Base-by-base conservation (phyloP, 2,329 filamentous ascomycete genomes). In the Hypoxylon sp. region DNA sequence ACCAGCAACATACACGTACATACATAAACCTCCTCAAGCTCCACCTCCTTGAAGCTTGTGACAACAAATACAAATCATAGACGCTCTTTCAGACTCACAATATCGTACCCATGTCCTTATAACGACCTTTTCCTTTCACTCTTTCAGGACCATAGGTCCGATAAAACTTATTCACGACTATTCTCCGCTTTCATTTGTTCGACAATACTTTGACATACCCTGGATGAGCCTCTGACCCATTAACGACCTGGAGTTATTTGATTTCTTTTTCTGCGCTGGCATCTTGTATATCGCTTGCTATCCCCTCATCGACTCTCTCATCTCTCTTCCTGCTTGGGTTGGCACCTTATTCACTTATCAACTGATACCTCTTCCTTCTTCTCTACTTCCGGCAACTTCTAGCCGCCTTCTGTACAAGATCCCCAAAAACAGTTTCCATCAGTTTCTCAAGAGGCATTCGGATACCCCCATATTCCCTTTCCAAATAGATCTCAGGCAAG, bases 201-300 rank as follows among this genome's bases (percentile, higher is more conserved):
- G 72, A 71, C 74, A 70, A 77, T 77, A 68, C 25, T 72, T 65
- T 64, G 49, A 75, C 80, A 79, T 80, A 78, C 79, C 75, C 75
- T 79, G 77, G 71, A 83, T 83, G 82, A 83, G 80, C 79, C 78
- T 81, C 80, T 80, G 81, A 82, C 75, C 72, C 58, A 63, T 81
- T 73, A 80, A 83, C 80, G 80, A 82, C 75, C 75, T 76, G 80
- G 78, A 80, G 76, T 81, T 79, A 73, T 71, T 73, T 76, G 65
- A 71, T 78, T 76, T 71, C 69, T 66, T 75, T 75, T 74, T 69
- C 68, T 55, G 66, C 56, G 67, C 70, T 69, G 52, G 50, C 72
- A 71, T 71, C 68, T 70, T 78, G 76, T 78, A 78, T 75, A 78
- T 77, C 75, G 72, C 69, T 70, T 70, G 68, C 65, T 70, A 66